Conservation (phyloP, 208 protist genomes). For the Wallacemonas sp. region DNA sequence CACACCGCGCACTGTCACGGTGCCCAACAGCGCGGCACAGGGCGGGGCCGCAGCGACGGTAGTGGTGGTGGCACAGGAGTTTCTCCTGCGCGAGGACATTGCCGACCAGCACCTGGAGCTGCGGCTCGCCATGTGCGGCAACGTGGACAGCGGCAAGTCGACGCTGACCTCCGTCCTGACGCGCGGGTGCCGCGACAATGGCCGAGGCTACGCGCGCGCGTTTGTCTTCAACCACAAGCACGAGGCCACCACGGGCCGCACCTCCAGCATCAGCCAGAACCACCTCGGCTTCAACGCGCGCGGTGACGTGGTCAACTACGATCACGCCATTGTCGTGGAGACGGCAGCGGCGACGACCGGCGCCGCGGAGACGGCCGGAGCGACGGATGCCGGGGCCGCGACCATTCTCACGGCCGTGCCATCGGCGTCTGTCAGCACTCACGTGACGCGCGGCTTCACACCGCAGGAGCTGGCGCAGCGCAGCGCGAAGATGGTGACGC, state of each 20-base stretch:
- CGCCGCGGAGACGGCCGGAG: no score
- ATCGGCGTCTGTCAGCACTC: constrained; percentile 2
- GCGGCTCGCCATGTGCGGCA: constrained; percentile 92
- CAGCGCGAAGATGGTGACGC: constrained; percentile 94
- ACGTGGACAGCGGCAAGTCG: constrained; percentile 94
- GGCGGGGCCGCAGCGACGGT: constrained; percentile 9
- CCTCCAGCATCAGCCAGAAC: constrained; percentile 95
- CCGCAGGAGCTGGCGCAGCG: constrained; percentile 75
- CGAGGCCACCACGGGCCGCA: constrained; percentile 95
- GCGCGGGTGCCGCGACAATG: constrained; percentile 87
- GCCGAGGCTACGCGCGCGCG: constrained; percentile 78
- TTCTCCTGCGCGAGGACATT: constrained; percentile 59
- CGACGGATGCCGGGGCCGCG: no score
- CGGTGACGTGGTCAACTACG: constrained; percentile 93
- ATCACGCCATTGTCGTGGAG: constrained; percentile 5
- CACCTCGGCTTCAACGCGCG: constrained; percentile 94
- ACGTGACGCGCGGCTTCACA: constrained; percentile 40
- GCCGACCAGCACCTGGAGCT: constrained; percentile 73
- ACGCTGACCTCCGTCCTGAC: constrained; percentile 93
- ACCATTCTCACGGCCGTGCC: no score
- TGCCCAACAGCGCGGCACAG: constrained; percentile 3
- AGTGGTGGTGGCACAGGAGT: constrained; percentile 72
- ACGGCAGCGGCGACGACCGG: no score
- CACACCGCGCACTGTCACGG: constrained; percentile 54
- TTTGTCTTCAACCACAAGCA: constrained; percentile 96